Evolutionary conservation across 2,329 filamentous ascomycete genomes (phyloP).

Genomic region (Pseudohalonectria lignicola): DNA sequence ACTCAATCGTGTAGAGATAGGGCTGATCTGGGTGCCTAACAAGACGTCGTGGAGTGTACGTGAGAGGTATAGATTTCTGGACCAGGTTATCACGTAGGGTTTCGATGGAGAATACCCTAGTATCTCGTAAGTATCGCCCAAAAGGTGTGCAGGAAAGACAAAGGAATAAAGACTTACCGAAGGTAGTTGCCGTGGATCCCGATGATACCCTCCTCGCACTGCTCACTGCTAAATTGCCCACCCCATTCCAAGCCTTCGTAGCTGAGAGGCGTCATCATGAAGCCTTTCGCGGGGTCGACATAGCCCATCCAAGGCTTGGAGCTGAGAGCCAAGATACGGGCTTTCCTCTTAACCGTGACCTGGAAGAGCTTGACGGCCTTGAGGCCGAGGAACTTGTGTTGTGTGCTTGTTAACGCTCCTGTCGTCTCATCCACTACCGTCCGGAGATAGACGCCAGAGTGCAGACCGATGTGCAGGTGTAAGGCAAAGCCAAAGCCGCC

Average conservation of each 20-base stretch:
- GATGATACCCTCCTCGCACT: constrained; percentile 88
- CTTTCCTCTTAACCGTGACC: constrained; percentile 73
- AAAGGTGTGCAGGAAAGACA: constrained; percentile 59
- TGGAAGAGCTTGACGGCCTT: constrained; percentile 84
- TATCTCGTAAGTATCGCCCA: no score
- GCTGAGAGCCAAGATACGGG: constrained; percentile 79
- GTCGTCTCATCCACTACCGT: constrained; percentile 93
- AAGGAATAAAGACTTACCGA: constrained; percentile 90
- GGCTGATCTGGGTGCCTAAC: constrained; percentile 79
- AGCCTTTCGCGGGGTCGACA: constrained; percentile 75
- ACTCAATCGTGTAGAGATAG: constrained; percentile 87
- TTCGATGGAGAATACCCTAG: constrained; percentile 84
- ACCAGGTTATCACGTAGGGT: constrained; percentile 77
- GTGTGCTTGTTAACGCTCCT: constrained; percentile 87
- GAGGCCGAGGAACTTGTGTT: constrained; percentile 87
- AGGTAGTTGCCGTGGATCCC: constrained; percentile 83
- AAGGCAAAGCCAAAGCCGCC: constrained; percentile 79
- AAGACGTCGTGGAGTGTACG: constrained; percentile 83
- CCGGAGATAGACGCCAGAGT: constrained; percentile 90
- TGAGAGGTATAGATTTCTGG: constrained; percentile 74
- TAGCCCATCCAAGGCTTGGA: constrained; percentile 96
- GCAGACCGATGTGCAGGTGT: constrained; percentile 90
- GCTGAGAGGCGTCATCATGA: constrained; percentile 84
- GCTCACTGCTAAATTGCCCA: constrained; percentile 93
- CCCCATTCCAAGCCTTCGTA: constrained; percentile 85